Base-by-base conservation (phyloP, 2,329 filamentous ascomycete species). In the Aspergillus phoenicis region DNA sequence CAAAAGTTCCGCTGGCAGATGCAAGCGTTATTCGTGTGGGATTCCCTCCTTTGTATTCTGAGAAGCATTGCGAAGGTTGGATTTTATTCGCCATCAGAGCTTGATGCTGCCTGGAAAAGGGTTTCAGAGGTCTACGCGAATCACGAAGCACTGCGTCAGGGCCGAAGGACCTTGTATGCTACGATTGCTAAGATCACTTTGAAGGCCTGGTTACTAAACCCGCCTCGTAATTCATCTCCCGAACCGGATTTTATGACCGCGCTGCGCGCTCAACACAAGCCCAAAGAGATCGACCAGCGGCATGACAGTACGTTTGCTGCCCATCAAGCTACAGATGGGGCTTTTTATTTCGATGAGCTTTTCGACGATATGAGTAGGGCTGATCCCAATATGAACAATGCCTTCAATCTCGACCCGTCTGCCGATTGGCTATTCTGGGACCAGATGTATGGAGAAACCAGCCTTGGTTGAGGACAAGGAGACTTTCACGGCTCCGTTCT, bases 21-120 rank as follows among this genome's bases (percentile, higher is more conserved):
- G 36, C 71, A 80, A 26, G 66, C 73, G 10, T 76, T 80, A 30
- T 85, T 82, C 64, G 71, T 78, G 33, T 84, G 82, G 81, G 81
- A 83, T 57, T 75, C 80, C 2, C 75, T 82, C 47, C 75, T 83
- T 11, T 80, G 80, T 64, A 70, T 84, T 26, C 69, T 84, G 30
- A 75, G 66, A 60, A 74, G 75, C 49, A 65, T 79, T 0, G 63
- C 73, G 13, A 70, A 73, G 28, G 38, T 45, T 69, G 73, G 62
- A 65, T 76, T 51, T 59, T 77, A 48, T 71, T 70, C 43, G 66
- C 33, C 10, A 11, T 5, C 28, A 8, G 51, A 53, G 51, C n/a
- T 39, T 2, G 20, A 53, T 24, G 17, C 10, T 24, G 24, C 17
- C 33, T 53, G 51, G 51, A 13, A 8, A 8, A 39, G 15, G 22